Percentiles rank a stretch among this genome's conserved stretches.
Conservation (phyloP, 129 eudicot genomes). For the Saposhnikovia divaricata region DNA sequence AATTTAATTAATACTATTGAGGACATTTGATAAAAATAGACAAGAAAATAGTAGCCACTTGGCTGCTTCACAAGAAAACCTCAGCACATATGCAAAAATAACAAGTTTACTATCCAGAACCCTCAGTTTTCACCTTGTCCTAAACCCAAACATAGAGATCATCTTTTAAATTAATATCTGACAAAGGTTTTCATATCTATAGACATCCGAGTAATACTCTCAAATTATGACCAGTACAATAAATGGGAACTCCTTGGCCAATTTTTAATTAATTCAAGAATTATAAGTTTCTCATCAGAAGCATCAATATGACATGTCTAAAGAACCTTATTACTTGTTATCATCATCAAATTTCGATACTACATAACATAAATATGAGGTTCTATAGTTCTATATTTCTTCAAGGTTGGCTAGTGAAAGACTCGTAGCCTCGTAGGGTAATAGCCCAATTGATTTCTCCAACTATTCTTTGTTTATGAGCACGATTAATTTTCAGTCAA, state of each 20-base stretch:
- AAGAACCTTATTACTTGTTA: neutral
- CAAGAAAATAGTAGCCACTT: neutral
- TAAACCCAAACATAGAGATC: neutral
- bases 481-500: neutral
- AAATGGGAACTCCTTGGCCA: neutral
- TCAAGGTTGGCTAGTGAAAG: neutral
- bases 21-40: neutral
- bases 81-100: neutral
- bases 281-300: neutral
- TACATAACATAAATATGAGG: neutral
- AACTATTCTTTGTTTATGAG: neutral
- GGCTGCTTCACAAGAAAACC: slow-evolving; percentile 1
- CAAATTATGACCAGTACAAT: neutral
- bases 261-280: neutral
- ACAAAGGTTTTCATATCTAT: neutral
- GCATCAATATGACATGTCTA: neutral
- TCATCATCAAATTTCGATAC: neutral
- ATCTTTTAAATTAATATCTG: neutral
- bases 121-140: neutral
- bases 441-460: neutral
- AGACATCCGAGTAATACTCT: neutral
- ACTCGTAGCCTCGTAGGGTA: neutral
- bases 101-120: neutral
- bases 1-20: neutral
- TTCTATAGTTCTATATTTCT: neutral